Percentiles rank a stretch among this genome's conserved stretches.
phyloP scores from a whole-genome alignment of 1,284 basidiomycete genomes.

The Ustilago cynodontis region DNA sequence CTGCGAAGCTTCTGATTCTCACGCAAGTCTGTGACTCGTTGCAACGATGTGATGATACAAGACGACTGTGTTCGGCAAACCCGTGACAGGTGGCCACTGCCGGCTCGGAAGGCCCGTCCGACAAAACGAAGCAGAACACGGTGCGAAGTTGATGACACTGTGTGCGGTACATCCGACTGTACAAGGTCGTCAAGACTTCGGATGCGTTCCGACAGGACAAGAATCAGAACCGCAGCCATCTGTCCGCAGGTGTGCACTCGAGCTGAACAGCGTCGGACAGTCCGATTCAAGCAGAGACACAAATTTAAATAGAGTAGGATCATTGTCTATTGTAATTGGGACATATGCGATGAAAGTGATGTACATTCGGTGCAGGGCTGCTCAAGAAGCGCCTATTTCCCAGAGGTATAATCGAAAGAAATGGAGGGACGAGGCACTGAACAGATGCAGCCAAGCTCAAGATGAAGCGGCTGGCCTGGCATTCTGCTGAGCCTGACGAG shows the following conservation, averaged over 20 bases:
- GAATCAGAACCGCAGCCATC: neutral
- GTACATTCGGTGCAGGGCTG: neutral
- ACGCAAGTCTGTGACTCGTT: neutral
- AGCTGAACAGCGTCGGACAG: neutral
- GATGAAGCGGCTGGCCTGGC: neutral
- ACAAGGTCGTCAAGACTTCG: neutral
- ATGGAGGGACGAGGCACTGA: neutral
- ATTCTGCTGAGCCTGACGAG: conserved; percentile 23
- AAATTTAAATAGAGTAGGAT: too few species aligned
- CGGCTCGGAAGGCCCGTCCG: neutral
- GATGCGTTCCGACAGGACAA: neutral
- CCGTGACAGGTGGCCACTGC: neutral
- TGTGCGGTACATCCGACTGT: neutral
- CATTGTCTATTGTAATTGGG: neutral
- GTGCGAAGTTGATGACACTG: neutral
- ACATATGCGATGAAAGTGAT: neutral
- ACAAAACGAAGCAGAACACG: neutral
- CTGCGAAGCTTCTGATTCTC: neutral
- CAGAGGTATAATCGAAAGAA: too few species aligned
- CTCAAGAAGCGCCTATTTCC: too few species aligned
- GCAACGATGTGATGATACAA: neutral
- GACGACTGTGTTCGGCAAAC: neutral
- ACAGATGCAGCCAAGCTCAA: neutral
- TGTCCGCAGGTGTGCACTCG: neutral
- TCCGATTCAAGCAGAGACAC: neutral